Percentiles rank a stretch among this genome's conserved stretches.
Evolutionary conservation across 352 stramenopile genomes (phyloP).

Genomic region (Phytophthora sp.): DNA sequence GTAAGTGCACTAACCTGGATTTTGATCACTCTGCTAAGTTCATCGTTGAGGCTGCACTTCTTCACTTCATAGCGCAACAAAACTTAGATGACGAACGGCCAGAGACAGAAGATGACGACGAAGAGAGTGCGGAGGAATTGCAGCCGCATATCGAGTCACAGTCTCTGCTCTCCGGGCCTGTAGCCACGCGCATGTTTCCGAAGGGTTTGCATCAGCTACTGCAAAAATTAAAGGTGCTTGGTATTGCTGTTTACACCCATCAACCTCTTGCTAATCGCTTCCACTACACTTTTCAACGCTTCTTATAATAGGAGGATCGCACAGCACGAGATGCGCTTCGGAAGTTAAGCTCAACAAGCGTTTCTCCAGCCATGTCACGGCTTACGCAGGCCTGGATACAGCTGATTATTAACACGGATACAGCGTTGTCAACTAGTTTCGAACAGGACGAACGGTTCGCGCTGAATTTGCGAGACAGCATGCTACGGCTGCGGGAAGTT

Average conservation of each 20-base stretch:
- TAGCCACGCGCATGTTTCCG: constrained; percentile 26
- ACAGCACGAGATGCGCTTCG: constrained; percentile 44
- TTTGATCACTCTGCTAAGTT: constrained; percentile 6
- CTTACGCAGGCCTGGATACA: constrained; percentile 50
- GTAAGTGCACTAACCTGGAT: too few relatives aligned
- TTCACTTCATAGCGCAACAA: constrained; percentile 18
- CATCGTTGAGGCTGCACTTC: constrained; percentile 25
- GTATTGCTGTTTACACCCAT: background rate
- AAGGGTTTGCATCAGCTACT: constrained; percentile 40
- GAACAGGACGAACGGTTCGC: constrained; percentile 61
- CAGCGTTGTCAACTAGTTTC: constrained; percentile 44
- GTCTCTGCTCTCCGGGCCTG: constrained; percentile 9
- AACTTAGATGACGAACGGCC: constrained; percentile 15
- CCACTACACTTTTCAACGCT: too few relatives aligned
- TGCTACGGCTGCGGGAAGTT: constrained; percentile 58
- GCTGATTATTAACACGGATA: constrained; percentile 47
- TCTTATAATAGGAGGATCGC: constrained; percentile 50
- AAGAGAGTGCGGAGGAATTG: constrained; percentile 9
- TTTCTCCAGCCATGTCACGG: constrained; percentile 39
- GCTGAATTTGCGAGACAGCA: constrained; percentile 46
- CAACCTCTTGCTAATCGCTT: too few relatives aligned
- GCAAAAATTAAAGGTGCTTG: constrained; percentile 26
- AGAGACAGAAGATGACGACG: constrained; percentile 25
- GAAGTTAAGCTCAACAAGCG: constrained; percentile 40
- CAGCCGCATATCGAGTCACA: constrained; percentile 16